These are phyloP conservation scores for Conringia planisiliqua DNA, from an alignment of 345 rosid genomes.

Conservation along the genomic window DNA sequence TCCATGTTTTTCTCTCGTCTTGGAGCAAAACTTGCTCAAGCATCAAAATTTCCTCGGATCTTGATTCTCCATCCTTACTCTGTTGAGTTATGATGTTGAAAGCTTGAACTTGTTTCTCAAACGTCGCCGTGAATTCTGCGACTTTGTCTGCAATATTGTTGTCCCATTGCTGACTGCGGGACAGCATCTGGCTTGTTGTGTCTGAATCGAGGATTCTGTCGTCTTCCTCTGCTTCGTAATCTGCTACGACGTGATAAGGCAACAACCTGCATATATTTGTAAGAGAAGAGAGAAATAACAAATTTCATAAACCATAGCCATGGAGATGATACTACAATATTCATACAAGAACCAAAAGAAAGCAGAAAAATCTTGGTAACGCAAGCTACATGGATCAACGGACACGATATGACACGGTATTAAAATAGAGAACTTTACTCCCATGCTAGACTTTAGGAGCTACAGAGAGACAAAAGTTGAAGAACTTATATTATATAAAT, in stretches of 20 bases:
- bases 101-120: slow-evolving; percentile 80
- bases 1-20: slow-evolving; percentile 58
- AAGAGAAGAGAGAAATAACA: slow-evolving; percentile 12
- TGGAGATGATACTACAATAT: not conserved
- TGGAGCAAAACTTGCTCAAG: slow-evolving; percentile 69
- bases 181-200: slow-evolving; percentile 65
- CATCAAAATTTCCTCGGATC: slow-evolving; percentile 81
- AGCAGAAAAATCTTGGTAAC: not conserved
- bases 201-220: slow-evolving; percentile 85
- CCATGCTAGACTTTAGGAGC: not conserved
- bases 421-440: not conserved
- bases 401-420: not conserved
- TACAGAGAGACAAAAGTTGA: not conserved
- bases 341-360: not conserved
- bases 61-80: slow-evolving; percentile 58
- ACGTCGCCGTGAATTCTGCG: slow-evolving; percentile 74
- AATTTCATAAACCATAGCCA: not conserved
- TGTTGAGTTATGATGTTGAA: slow-evolving; percentile 74
- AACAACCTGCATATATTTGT: slow-evolving; percentile 53
- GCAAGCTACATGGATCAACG: not conserved
- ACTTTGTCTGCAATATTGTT: slow-evolving; percentile 83
- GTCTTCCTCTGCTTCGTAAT: slow-evolving; percentile 97
- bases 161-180: slow-evolving; percentile 92
- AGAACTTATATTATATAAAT: too few species aligned
- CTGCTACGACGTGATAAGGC: slow-evolving; percentile 90